Percentiles rank a stretch among this genome's conserved stretches.
These are phyloP conservation scores for Phytophthora syringae DNA, from an alignment of 352 stramenopile species.

Conservation along the genomic window DNA sequence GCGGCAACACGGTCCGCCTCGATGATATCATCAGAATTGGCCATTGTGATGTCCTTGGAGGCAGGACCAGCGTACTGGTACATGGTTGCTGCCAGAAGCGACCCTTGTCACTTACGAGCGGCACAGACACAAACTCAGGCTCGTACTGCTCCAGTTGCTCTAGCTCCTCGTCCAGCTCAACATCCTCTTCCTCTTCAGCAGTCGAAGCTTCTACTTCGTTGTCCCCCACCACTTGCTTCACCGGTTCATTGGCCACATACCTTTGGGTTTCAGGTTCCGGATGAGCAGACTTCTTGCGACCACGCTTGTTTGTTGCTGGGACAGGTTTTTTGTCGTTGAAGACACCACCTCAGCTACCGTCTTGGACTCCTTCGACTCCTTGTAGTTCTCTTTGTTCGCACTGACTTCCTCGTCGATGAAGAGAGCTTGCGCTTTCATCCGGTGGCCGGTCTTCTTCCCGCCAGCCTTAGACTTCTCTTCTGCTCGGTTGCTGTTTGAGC, in stretches of 20 bases:
- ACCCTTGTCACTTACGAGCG: conserved; percentile 48
- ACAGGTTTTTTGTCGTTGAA: conserved; percentile 15
- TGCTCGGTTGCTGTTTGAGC: conserved; percentile 19
- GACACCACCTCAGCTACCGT: not conserved
- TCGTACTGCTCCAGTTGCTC: conserved; percentile 50
- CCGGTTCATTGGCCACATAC: not conserved
- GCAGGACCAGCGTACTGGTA: conserved; percentile 42
- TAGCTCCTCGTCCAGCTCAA: conserved; percentile 39
- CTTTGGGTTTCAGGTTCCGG: conserved; percentile 8
- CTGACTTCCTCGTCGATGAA: conserved; percentile 34
- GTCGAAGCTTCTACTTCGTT: conserved; percentile 12
- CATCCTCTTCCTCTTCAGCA: conserved; percentile 22
- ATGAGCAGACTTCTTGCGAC: conserved; percentile 18
- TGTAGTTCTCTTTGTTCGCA: conserved; percentile 8
- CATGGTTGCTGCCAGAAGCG: conserved; percentile 47
- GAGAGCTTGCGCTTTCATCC: conserved; percentile 43
- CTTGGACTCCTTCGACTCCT: conserved; percentile 8
- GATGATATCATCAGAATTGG: conserved; percentile 12
- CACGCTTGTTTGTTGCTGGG: conserved; percentile 21
- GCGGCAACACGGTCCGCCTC: conserved; percentile 9
- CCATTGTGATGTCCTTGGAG: conserved; percentile 1
- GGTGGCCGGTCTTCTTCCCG: conserved; percentile 31
- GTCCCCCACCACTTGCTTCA: conserved; percentile 1
- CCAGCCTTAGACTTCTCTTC: conserved; percentile 10
- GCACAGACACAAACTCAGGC: conserved; percentile 43